Conservation (phyloP, 306 rosid genomes). For the Quercus robur region DNA sequence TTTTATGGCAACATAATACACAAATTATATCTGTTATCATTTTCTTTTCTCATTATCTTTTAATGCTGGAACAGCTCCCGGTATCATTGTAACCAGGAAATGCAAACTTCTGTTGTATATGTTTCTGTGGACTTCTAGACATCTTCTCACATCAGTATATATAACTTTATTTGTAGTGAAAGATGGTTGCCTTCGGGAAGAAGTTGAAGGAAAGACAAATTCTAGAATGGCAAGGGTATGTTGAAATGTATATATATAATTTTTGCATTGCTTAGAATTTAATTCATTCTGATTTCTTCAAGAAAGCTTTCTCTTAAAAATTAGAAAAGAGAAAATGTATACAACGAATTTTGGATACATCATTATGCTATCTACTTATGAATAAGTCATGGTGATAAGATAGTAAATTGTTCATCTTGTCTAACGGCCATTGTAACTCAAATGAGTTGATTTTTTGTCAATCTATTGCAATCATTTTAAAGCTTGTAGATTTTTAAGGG, state of each 20-base stretch:
- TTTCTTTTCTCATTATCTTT: not conserved
- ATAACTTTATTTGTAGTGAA: slow-evolving; percentile 33
- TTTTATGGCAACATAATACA: not conserved
- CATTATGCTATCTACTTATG: not conserved
- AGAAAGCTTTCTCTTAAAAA: not conserved
- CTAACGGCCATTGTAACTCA: not conserved
- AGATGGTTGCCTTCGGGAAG: slow-evolving; percentile 98
- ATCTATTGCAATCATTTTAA: not conserved
- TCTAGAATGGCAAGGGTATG: slow-evolving; percentile 91
- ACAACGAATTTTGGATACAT: slow-evolving; percentile 4
- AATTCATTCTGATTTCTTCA: not conserved
- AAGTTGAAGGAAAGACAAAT: slow-evolving; percentile 88
- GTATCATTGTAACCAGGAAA: not conserved
- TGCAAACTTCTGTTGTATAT: not conserved
- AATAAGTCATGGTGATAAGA: not conserved
- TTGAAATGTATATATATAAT: not conserved
- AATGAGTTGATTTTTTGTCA: not conserved
- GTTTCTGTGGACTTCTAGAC: slow-evolving; percentile 3
- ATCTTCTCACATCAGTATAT: slow-evolving; percentile 7
- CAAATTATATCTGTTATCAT: not conserved
- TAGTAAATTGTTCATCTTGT: not conserved
- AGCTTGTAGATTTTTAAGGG: not conserved
- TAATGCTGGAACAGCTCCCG: not conserved
- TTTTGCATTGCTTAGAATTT: not conserved
- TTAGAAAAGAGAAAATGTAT: not conserved